phyloP scores from a whole-genome alignment of 305 asterid genomes.

The Fraxinus sp. region DNA sequence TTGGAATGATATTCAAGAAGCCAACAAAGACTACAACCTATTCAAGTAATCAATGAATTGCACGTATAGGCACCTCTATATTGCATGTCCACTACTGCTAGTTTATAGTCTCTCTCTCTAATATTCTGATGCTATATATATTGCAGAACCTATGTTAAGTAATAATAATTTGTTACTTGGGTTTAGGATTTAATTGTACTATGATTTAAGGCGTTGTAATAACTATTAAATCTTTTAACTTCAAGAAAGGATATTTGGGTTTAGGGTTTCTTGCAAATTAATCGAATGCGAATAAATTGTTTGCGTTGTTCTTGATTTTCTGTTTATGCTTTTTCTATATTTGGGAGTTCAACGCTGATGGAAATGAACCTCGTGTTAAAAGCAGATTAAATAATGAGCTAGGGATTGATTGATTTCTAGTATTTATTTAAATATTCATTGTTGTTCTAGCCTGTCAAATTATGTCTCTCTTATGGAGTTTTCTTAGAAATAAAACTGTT shows the following conservation, averaged over 20 bases:
- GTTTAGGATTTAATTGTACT: not conserved
- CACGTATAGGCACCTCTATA: slow-evolving; percentile 1
- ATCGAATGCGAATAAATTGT: not conserved
- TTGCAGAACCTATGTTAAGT: not conserved
- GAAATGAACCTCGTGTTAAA: not conserved
- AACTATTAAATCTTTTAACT: not conserved
- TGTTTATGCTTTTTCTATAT: not conserved
- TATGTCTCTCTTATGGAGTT: not conserved
- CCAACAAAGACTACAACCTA: slow-evolving; percentile 46
- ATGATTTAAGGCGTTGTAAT: slow-evolving; percentile 5
- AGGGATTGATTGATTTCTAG: not conserved
- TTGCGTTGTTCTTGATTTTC: not conserved
- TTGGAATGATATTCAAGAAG: slow-evolving; percentile 54
- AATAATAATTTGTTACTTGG: slow-evolving; percentile 12
- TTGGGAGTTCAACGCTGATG: not conserved
- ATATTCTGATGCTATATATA: slow-evolving; percentile 8
- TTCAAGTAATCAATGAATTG: slow-evolving; percentile 44
- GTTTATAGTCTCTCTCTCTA: not conserved
- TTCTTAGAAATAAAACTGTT: slow-evolving; percentile 12
- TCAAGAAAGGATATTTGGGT: not conserved
- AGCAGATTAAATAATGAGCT: not conserved
- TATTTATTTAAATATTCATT: not conserved
- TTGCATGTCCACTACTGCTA: slow-evolving; percentile 28
- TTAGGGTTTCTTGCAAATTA: slow-evolving; percentile 1
- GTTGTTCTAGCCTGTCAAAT: not conserved